Percentiles rank a stretch among this genome's conserved stretches.
Evolutionary conservation across 1,284 basidiomycete genomes (phyloP).

Genomic region (Hypsizygus ulmarius): DNA sequence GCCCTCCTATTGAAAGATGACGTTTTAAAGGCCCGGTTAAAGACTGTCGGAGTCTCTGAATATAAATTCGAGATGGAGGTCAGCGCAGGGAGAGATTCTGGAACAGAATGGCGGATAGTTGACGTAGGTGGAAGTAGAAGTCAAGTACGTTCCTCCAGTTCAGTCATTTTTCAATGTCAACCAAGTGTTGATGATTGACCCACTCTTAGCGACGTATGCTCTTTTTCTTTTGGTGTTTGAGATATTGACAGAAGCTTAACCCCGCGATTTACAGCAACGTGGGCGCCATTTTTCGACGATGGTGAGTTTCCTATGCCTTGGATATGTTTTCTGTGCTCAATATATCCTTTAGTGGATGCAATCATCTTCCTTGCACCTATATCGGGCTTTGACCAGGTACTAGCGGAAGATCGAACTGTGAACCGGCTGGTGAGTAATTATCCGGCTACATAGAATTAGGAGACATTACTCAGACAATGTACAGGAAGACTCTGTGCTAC

Average conservation of each 20-base stretch:
- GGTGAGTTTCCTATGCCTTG: constrained; percentile 39
- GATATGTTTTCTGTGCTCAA: neutral
- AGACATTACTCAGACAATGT: constrained; percentile 1
- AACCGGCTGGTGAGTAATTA: constrained; percentile 58
- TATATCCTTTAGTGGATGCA: constrained; percentile 50
- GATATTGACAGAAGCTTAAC: constrained; percentile 6
- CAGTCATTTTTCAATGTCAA: neutral
- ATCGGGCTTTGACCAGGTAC: constrained; percentile 74
- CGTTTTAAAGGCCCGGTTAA: constrained; percentile 68
- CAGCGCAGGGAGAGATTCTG: constrained; percentile 60
- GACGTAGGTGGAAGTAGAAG: constrained; percentile 77
- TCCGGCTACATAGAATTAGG: no score
- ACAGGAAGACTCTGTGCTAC: constrained; percentile 75
- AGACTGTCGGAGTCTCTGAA: constrained; percentile 75
- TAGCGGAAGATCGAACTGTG: constrained; percentile 65
- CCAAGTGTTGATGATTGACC: neutral
- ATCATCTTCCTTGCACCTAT: constrained; percentile 83
- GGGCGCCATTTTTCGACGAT: constrained; percentile 77
- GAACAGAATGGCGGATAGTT: constrained; percentile 76
- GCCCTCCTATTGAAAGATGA: constrained; percentile 46
- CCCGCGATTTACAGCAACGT: constrained; percentile 40
- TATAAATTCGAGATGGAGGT: constrained; percentile 79
- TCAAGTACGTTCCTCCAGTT: constrained; percentile 48
- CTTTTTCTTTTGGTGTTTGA: neutral
- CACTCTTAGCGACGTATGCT: constrained; percentile 37